Evolutionary conservation across 345 rosid species (phyloP), one percentile per base, ranked within the genome.

Genomic region (Turnera subulata): DNA sequence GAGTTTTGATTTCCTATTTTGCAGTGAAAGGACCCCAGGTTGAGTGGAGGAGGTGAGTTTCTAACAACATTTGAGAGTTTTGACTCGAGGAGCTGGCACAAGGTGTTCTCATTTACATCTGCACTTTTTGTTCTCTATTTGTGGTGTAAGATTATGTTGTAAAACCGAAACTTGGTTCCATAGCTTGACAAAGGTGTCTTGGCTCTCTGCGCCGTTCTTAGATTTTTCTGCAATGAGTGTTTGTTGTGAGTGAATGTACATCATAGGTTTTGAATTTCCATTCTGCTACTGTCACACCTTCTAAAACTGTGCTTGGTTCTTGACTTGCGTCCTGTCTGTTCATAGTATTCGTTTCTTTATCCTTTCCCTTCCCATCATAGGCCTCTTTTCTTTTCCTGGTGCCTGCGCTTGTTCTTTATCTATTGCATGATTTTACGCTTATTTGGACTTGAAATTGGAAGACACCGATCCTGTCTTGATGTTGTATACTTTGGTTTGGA

Each of bases 31-130:
- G 73, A 47, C 58, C 65, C 39, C 83, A 68, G 18, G 80, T 50
- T 50, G 91, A 79, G 65, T 80, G 89, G 73, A 84, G 69, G 69
- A 81, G 91, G 61, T 88, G 70, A 79, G 12, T 42, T 20, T 9
- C 18, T 24, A 24, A 40, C n/a, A n/a, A n/a, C n/a, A 40, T 25
- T 17, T 6, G 26, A 9, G 44, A 25, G 32, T 55, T 64, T 29
- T 29, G 35, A 29, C 35, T 44, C 16, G 21, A 24, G 55, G 69
- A 50, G 51, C 63, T 52, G 58, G 68, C 49, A 17, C 21, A 19
- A 55, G 35, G 16, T 50, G 46, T 48, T 45, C 43, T 26, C 15
- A 19, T 40, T 49, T 50, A 29, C 47, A 45, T 59, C 54, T 48
- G 65, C 53, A 45, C 32, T 55, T 45, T 45, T 55, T 65, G 20